These are phyloP conservation scores for Dioszegia crocea DNA, from an alignment of 768 basidiomycete genomes.

Conservation along the genomic window DNA sequence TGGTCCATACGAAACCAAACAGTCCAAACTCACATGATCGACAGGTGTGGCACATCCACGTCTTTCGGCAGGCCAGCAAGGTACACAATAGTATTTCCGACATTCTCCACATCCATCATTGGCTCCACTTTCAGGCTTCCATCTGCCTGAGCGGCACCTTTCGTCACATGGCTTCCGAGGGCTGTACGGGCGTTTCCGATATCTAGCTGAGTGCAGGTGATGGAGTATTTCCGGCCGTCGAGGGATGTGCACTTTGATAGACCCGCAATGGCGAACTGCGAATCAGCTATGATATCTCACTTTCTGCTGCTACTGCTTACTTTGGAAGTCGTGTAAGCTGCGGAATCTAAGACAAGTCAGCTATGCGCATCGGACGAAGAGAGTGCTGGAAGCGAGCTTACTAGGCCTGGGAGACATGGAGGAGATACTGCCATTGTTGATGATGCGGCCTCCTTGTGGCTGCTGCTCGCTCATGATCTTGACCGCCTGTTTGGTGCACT, in stretches of 20 bases:
- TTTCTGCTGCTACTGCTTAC: background rate
- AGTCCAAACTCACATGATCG: slow-evolving; percentile 73
- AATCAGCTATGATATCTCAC: background rate
- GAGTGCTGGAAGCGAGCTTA: too few relatives aligned
- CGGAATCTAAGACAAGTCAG: slow-evolving; percentile 39
- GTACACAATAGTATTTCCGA: slow-evolving; percentile 67
- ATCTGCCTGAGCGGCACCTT: slow-evolving; percentile 66
- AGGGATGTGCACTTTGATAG: slow-evolving; percentile 71
- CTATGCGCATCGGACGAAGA: background rate
- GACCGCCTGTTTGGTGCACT: slow-evolving; percentile 70
- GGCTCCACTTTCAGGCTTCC: slow-evolving; percentile 60
- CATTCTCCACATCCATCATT: slow-evolving; percentile 67
- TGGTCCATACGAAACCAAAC: too few relatives aligned
- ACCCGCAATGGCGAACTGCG: slow-evolving; percentile 65
- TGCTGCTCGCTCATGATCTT: slow-evolving; percentile 66
- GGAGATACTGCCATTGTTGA: slow-evolving; percentile 67
- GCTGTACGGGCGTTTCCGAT: slow-evolving; percentile 73
- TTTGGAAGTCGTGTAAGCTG: slow-evolving; percentile 70
- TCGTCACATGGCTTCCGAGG: slow-evolving; percentile 55
- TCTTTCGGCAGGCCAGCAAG: slow-evolving; percentile 65
- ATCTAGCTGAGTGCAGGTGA: slow-evolving; percentile 76
- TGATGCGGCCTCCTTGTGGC: slow-evolving; percentile 73
- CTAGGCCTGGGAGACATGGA: slow-evolving; percentile 47
- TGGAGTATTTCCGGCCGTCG: slow-evolving; percentile 68
- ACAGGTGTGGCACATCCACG: slow-evolving; percentile 67